phyloP scores from a whole-genome alignment of 495 filamentous ascomycete species.

The Xylaria curta region DNA sequence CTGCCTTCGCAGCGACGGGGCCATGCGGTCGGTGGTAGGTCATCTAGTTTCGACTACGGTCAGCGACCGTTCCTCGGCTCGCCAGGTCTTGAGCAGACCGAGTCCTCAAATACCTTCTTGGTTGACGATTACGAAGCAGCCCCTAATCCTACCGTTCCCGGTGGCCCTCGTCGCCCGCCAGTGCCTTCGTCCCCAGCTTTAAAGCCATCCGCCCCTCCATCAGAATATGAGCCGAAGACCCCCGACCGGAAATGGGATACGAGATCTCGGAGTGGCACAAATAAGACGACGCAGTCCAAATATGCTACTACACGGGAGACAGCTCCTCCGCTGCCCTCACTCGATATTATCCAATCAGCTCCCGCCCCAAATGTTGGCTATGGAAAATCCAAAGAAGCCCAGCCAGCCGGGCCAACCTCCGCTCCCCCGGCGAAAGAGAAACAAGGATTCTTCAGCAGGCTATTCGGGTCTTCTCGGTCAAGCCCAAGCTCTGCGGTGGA shows the following conservation, averaged over 20 bases:
- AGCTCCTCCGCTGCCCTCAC: conserved; percentile 40
- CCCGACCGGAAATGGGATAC: conserved; percentile 66
- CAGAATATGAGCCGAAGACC: conserved; percentile 41
- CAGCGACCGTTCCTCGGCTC: conserved; percentile 45
- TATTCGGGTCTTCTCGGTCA: conserved; percentile 72
- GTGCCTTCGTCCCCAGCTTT: conserved; percentile 47
- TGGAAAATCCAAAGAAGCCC: conserved; percentile 60
- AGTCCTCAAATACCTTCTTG: conserved; percentile 53
- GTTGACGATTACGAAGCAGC: conserved; percentile 77
- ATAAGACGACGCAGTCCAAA: conserved; percentile 41
- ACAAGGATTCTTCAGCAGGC: conserved; percentile 88
- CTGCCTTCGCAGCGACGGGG: conserved; percentile 63
- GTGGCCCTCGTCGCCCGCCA: conserved; percentile 68
- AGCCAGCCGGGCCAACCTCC: conserved; percentile 37
- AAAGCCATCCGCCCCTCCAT: conserved; percentile 45
- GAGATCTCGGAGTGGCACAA: conserved; percentile 63
- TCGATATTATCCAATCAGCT: conserved; percentile 53
- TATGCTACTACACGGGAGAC: conserved; percentile 38
- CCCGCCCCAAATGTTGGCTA: conserved; percentile 63
- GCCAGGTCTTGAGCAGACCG: conserved; percentile 49
- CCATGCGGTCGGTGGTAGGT: conserved; percentile 64
- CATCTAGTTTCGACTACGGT: conserved; percentile 80
- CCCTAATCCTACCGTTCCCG: conserved; percentile 85
- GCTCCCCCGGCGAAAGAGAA: conserved; percentile 64
- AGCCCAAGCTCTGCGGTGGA: conserved; percentile 23